Percentiles rank a stretch among this genome's conserved stretches.
Conservation (phyloP, 2,329 filamentous ascomycete species). For the Phaeosphaeria sp. region DNA sequence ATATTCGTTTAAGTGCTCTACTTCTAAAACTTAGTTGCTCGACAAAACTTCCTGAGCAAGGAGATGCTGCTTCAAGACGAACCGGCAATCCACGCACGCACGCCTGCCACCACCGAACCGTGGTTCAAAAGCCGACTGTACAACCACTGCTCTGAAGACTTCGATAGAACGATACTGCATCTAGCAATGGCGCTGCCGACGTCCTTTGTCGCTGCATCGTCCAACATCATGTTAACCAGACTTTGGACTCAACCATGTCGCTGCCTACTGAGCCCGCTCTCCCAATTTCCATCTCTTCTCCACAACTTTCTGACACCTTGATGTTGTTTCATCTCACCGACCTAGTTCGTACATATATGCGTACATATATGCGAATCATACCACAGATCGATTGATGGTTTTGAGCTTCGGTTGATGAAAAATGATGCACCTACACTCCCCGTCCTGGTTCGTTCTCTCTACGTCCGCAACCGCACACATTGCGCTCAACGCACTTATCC, state of each 20-base stretch:
- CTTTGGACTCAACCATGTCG: not conserved
- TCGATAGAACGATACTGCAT: not conserved
- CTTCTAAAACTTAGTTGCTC: not conserved
- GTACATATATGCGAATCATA: too few relatives aligned
- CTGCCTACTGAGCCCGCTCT: not conserved
- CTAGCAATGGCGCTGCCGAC: not conserved
- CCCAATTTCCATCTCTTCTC: too few relatives aligned
- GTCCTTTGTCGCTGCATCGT: not conserved
- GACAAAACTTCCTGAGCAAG: not conserved
- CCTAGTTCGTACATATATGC: too few relatives aligned
- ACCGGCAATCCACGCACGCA: not conserved
- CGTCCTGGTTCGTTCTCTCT: constrained; percentile 33
- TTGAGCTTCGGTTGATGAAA: not conserved
- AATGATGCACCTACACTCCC: constrained; percentile 22
- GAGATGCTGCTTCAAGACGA: not conserved
- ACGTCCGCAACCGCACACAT: constrained; percentile 31
- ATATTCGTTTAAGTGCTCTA: not conserved
- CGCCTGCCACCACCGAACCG: not conserved
- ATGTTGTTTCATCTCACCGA: not conserved
- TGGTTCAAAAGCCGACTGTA: not conserved
- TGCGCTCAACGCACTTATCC: constrained; percentile 27
- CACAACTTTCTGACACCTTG: too few relatives aligned
- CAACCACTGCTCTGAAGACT: not conserved
- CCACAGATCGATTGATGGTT: too few relatives aligned
- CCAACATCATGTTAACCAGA: constrained; percentile 9